A percentile compares a stretch with the other conserved stretches of the same genome.
Evolutionary conservation across 352 stramenopile species (phyloP).

Genomic region (Thalassiosira oceanica): DNA sequence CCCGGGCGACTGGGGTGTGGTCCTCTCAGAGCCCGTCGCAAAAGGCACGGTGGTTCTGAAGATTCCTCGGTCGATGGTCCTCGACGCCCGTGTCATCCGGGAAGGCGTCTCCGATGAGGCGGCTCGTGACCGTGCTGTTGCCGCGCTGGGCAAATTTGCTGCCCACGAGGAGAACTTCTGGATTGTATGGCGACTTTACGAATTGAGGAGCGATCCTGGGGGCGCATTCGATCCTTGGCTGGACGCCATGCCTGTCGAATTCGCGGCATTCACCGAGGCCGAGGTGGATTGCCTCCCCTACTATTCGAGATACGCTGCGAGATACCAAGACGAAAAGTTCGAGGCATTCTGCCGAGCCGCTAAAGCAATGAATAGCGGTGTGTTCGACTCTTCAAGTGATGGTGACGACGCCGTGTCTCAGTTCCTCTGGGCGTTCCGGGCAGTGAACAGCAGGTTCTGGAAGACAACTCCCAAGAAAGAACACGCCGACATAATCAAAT

Average conservation of each 20-base stretch:
- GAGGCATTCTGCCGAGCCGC: conserved; percentile 9
- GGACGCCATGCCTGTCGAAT: conserved; percentile 5
- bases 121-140: not conserved
- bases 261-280: not conserved
- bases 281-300: conserved; percentile 16
- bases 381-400: conserved; percentile 1
- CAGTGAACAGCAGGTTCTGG: conserved; percentile 46
- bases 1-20: conserved; percentile 11
- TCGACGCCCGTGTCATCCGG: conserved; percentile 3
- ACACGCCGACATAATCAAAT: conserved; percentile 2
- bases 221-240: conserved; percentile 3
- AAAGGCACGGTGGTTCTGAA: conserved; percentile 8
- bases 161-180: conserved; percentile 19
- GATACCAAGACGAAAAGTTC: conserved; percentile 20
- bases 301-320: conserved; percentile 15
- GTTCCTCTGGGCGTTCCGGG: conserved; percentile 41
- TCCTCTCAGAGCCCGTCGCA: not conserved
- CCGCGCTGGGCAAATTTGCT: not conserved
- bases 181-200: conserved; percentile 10
- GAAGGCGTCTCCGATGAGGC: not conserved
- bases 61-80: conserved; percentile 10
- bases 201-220: not conserved
- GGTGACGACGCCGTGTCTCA: conserved; percentile 16
- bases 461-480: not conserved
- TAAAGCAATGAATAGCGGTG: not conserved